Percentiles rank a stretch among this genome's conserved stretches.
Evolutionary conservation across 345 rosid genomes (phyloP).

Genomic region (Gossypioides kirkii): DNA sequence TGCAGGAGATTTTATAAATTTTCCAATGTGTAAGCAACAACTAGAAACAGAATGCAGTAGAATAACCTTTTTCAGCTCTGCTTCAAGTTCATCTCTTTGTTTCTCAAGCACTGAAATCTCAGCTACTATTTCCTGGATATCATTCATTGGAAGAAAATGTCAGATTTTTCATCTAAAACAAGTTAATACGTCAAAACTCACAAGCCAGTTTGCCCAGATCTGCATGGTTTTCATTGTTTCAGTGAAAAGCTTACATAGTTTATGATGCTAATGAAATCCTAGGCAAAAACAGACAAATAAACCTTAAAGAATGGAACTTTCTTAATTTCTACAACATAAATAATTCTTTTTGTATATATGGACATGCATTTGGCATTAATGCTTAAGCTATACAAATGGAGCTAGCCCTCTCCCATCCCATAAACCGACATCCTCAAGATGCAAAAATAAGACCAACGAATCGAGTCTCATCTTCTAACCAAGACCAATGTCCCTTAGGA

Average conservation of each 20-base stretch:
- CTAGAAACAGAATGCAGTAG: slow-evolving; percentile 2
- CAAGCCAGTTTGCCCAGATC: not conserved
- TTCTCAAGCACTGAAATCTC: slow-evolving; percentile 76
- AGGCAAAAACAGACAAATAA: not conserved
- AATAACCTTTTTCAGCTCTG: slow-evolving; percentile 73
- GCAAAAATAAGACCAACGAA: not conserved
- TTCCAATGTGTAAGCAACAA: not conserved
- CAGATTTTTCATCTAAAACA: slow-evolving; percentile 8
- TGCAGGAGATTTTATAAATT: not conserved
- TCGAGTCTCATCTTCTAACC: not conserved
- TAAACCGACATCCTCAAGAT: not conserved
- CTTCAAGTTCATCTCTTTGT: slow-evolving; percentile 86
- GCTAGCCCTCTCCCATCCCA: not conserved
- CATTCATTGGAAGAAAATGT: slow-evolving; percentile 9
- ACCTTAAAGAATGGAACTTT: not conserved
- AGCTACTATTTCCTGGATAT: slow-evolving; percentile 67
- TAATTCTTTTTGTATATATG: slow-evolving; percentile 36
- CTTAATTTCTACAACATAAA: not conserved
- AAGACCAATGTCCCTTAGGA: not conserved
- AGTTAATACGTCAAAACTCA: not conserved
- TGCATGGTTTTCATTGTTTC: slow-evolving; percentile 4
- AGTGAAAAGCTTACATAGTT: not conserved
- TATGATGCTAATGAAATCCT: not conserved
- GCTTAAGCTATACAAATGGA: not conserved
- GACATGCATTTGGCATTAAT: not conserved